These are phyloP conservation scores for Microdochium nivale DNA, from an alignment of 2,329 filamentous ascomycete species.

Conservation along the genomic window DNA sequence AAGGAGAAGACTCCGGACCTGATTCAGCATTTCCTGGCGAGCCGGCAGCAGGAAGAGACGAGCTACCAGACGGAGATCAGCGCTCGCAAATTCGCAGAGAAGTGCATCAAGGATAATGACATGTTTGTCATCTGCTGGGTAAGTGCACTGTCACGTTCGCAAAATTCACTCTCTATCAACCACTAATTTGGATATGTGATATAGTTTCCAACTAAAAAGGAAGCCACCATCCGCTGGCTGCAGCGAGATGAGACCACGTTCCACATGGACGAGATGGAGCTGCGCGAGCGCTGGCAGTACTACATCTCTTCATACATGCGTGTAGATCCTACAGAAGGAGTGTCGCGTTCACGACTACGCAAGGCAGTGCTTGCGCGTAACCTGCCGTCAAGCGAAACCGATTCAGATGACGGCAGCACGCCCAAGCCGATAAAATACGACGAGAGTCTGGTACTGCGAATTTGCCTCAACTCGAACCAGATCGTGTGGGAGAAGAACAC, in stretches of 20 bases:
- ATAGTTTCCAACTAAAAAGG: conserved; percentile 58
- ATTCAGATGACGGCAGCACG: conserved; percentile 54
- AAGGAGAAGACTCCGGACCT: conserved; percentile 94
- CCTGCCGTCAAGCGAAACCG: conserved; percentile 52
- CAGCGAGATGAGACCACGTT: conserved; percentile 67
- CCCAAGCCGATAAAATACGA: conserved; percentile 53
- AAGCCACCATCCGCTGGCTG: conserved; percentile 65
- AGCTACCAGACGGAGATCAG: conserved; percentile 86
- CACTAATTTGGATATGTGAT: conserved; percentile 21
- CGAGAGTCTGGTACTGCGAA: conserved; percentile 62
- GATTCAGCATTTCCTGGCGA: conserved; percentile 75
- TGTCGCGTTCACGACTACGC: conserved; percentile 54
- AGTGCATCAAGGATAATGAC: conserved; percentile 85
- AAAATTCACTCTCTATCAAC: conserved; percentile 1
- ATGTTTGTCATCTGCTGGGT: conserved; percentile 87
- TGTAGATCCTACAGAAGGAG: conserved; percentile 78
- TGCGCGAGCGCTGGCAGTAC: conserved; percentile 81
- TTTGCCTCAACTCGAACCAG: conserved; percentile 71
- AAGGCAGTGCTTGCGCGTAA: conserved; percentile 66
- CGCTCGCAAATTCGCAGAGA: conserved; percentile 85
- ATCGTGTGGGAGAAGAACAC: conserved; percentile 68
- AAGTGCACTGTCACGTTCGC: conserved; percentile 33
- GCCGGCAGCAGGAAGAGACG: conserved; percentile 73
- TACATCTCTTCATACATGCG: conserved; percentile 91
- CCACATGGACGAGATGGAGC: conserved; percentile 80